phyloP scores from a whole-genome alignment of 1,284 basidiomycete genomes.

The Uromyces viciae-fabae region DNA sequence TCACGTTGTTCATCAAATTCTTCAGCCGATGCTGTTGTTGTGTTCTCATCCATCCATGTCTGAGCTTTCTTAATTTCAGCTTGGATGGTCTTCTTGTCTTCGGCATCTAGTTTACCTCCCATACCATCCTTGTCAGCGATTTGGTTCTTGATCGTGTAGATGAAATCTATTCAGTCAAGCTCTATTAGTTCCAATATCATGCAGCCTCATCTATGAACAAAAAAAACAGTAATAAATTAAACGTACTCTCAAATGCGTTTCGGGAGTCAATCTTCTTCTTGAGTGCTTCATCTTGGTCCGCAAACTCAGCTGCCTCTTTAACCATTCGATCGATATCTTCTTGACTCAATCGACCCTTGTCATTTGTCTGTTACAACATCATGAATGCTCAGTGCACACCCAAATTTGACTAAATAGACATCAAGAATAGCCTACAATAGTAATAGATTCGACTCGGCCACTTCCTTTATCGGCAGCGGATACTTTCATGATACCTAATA shows the following conservation, averaged over 20 bases:
- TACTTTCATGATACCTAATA: conserved; percentile 82
- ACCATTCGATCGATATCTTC: conserved; percentile 66
- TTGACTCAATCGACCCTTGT: conserved; percentile 43
- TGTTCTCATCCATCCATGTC: conserved; percentile 84
- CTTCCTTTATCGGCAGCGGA: conserved; percentile 85
- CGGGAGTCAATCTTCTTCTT: conserved; percentile 82
- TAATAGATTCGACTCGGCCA: conserved; percentile 82
- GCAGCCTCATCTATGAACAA: background rate
- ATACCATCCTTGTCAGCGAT: conserved; percentile 80
- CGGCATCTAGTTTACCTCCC: conserved; percentile 77
- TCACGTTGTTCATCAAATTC: conserved; percentile 73
- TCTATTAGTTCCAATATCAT: background rate
- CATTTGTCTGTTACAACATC: conserved; percentile 26
- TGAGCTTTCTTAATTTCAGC: conserved; percentile 79
- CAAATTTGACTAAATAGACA: conserved; percentile 68
- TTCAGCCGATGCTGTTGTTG: conserved; percentile 71
- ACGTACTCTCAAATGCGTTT: conserved; percentile 59
- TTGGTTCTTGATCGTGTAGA: conserved; percentile 78
- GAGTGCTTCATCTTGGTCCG: conserved; percentile 73
- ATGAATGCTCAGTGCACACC: background rate
- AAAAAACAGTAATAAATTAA: conserved; percentile 49
- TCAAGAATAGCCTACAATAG: conserved; percentile 70
- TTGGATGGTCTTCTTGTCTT: conserved; percentile 84
- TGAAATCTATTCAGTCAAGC: conserved; percentile 21
- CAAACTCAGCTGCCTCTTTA: conserved; percentile 75